Base-by-base conservation (phyloP, 2,329 filamentous ascomycete species). In the Penicillium sp. region DNA sequence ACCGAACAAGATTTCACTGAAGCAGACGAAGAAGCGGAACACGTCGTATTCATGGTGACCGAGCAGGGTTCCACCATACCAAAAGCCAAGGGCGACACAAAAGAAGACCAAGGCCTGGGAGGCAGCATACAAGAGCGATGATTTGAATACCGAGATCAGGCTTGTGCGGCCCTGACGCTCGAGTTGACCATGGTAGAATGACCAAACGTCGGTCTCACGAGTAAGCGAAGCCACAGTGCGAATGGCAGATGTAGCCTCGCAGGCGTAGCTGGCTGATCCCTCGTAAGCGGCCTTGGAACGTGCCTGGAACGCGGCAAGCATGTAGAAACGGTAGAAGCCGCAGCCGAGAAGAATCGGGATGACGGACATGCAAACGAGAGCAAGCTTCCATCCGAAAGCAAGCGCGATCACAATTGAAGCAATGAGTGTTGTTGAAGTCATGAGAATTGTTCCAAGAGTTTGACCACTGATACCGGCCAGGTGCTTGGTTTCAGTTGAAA, bases 21-120 rank as follows among this genome's bases (percentile, higher is more conserved):
- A 97, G 66, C 90, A 91, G 45, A 96, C 80, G 76, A 97, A 97
- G 81, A 97, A 97, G 63, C 92, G 88, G 72, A 93, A 93, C 65
- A 91, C 81, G 61, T 75, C 72, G 71, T 94, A 93, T 69, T 95
- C 89, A 46, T 75, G 68, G 54, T 82, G 81, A 23, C 82, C 86
- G 50, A 96, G 87, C 32, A 94, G 78, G 0, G 81, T 88, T 29
- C 90, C 90, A 57, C 91, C 91, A 66, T 94, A 96, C 90, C 90
- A 97, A 79, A 97, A 97, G 2, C 89, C 91, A 4, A 97, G 83
- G 0, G 91, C 91, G 56, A 94, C 87, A 62, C 87, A 90, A 45
- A 91, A 79, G 76, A 96, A 95, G 57, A 90, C 84, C 55, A 96
- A 77, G 0, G 89, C 91, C 75, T 97, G 92, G 1, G 91, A 90